Conservation (phyloP, 345 rosid species). For the Euphorbia lathyris region DNA sequence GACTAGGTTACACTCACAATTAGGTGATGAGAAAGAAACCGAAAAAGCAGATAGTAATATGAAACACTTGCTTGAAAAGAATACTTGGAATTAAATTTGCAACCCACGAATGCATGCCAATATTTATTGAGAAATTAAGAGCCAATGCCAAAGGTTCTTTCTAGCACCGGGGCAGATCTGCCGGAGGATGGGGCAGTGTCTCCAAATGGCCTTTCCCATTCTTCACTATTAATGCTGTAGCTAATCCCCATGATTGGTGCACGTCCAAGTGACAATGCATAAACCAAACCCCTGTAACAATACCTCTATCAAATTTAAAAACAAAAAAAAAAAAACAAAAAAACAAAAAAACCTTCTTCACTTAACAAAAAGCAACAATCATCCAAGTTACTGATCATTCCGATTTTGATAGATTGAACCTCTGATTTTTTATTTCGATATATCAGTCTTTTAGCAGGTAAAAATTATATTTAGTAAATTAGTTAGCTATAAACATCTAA, state of each 20-base stretch:
- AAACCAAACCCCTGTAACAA: slow-evolving; percentile 72
- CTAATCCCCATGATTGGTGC: slow-evolving; percentile 85
- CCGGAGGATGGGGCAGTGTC: slow-evolving; percentile 74
- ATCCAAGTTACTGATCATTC: no score
- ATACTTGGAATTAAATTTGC: slow-evolving; percentile 29
- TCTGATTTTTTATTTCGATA: no score
- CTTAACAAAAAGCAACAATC: no score
- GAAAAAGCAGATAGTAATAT: slow-evolving; percentile 7
- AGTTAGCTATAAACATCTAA: no score
- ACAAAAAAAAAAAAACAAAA: no score
- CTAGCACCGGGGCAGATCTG: slow-evolving; percentile 69
- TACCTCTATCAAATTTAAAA: neutral
- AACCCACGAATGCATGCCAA: neutral
- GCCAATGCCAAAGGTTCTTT: slow-evolving; percentile 11
- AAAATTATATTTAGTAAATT: no score
- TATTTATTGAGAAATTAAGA: slow-evolving; percentile 10
- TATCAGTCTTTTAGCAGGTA: no score
- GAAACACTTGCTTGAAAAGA: slow-evolving; percentile 32
- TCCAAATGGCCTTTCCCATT: slow-evolving; percentile 55
- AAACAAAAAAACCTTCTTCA: neutral
- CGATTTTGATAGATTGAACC: no score
- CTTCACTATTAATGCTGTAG: slow-evolving; percentile 63
- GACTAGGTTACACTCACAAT: slow-evolving; percentile 27
- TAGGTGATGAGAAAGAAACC: slow-evolving; percentile 16
- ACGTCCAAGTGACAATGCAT: slow-evolving; percentile 80